phyloP scores from a whole-genome alignment of 768 basidiomycete genomes.

The Rhizopogon roseolus region DNA sequence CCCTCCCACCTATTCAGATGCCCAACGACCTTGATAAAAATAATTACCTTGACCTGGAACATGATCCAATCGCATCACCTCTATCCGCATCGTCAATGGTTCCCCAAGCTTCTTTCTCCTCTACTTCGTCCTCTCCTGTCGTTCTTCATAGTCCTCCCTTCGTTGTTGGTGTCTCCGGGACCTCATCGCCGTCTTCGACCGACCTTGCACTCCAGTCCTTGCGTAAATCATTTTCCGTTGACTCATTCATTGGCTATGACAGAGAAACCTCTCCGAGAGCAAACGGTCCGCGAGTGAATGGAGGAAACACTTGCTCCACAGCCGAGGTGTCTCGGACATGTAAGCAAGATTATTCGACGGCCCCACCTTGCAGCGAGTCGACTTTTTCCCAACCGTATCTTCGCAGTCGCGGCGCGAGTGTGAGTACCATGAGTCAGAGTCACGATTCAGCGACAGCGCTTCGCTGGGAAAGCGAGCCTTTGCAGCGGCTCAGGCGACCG shows the following conservation, averaged over 20 bases:
- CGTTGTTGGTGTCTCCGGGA: neutral
- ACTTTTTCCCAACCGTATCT: conserved; percentile 29
- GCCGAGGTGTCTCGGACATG: conserved; percentile 29
- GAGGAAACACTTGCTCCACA: conserved; percentile 32
- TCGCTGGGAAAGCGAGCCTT: conserved; percentile 53
- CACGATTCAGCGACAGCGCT: conserved; percentile 32
- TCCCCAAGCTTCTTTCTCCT: conserved; percentile 36
- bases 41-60: neutral
- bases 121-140: conserved; percentile 36
- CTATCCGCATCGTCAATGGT: conserved; percentile 29
- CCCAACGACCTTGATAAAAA: conserved; percentile 22
- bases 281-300: conserved; percentile 31
- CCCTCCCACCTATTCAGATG: conserved; percentile 42
- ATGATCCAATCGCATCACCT: conserved; percentile 17
- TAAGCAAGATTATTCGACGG: conserved; percentile 21
- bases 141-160: conserved; percentile 2
- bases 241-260: conserved; percentile 58
- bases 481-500: conserved; percentile 36
- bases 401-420: conserved; percentile 52
- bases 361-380: conserved; percentile 21
- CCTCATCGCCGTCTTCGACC: conserved; percentile 11
- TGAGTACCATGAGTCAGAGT: conserved; percentile 43
- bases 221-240: conserved; percentile 73
- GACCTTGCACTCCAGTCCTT: conserved; percentile 32
- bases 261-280: conserved; percentile 29